Conservation (phyloP, 106 monocot species). For the Posidonia australis region DNA sequence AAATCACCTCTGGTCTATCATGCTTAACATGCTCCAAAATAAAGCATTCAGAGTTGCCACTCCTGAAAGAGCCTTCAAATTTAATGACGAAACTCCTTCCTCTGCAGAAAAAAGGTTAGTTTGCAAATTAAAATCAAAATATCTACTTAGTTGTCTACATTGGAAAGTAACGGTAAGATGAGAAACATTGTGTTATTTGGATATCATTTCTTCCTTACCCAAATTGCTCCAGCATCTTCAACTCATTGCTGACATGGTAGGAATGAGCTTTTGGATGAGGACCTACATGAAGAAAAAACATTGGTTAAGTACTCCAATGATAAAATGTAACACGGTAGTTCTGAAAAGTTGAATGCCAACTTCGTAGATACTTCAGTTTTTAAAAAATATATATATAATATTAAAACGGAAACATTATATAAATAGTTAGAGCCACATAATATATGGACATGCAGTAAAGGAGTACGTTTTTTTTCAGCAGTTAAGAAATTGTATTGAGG, state of each 20-base stretch:
- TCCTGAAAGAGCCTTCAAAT: constrained; percentile 73
- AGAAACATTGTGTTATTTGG: background rate
- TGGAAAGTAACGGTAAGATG: background rate
- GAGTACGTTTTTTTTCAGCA: too few relatives aligned
- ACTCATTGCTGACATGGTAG: constrained; percentile 79
- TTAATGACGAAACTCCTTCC: constrained; percentile 76
- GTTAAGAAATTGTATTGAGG: too few relatives aligned
- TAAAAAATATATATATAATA: too few relatives aligned
- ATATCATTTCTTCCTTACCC: constrained; percentile 36
- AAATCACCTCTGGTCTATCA: constrained; percentile 88
- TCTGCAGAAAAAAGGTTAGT: constrained; percentile 29
- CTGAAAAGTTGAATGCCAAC: too few relatives aligned
- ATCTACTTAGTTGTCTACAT: background rate
- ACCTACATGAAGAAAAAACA: constrained; percentile 30
- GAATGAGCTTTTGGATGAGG: constrained; percentile 84
- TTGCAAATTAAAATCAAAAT: background rate
- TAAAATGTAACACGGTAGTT: too few relatives aligned
- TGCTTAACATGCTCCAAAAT: constrained; percentile 92
- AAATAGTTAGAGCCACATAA: too few relatives aligned
- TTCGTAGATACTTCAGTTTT: too few relatives aligned
- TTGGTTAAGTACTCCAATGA: background rate
- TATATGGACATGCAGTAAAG: too few relatives aligned
- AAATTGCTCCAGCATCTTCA: constrained; percentile 91
- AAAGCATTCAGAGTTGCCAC: constrained; percentile 61
- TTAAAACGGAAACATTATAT: too few relatives aligned